Evolutionary conservation across 495 filamentous ascomycete genomes (phyloP).

Genomic region (Chaetomium cochliodes): DNA sequence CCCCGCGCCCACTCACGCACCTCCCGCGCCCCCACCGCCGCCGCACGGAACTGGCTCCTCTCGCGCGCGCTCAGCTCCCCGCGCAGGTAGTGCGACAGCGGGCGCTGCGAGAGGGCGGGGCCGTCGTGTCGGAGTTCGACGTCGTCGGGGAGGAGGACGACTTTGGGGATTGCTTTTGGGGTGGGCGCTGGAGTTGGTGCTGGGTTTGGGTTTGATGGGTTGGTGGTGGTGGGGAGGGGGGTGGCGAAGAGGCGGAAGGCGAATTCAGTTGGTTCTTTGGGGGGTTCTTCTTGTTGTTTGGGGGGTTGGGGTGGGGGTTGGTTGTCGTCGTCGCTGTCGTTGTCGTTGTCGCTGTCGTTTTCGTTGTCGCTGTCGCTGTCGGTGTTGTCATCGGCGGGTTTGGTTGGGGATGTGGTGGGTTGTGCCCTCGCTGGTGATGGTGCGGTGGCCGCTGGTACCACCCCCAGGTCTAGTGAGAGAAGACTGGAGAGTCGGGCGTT

Average conservation of each 20-base stretch:
- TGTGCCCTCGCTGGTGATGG: not conserved
- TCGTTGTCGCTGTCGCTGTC: too few relatives aligned
- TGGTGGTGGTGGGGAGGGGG: conserved; percentile 23
- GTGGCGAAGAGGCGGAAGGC: conserved; percentile 55
- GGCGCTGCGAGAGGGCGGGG: conserved; percentile 43
- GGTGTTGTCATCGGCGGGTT: too few relatives aligned
- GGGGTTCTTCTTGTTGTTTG: not conserved
- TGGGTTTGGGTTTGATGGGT: not conserved
- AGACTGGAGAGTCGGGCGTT: conserved; percentile 45
- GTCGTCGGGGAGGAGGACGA: conserved; percentile 37
- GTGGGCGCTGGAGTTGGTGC: too few relatives aligned
- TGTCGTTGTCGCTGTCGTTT: not conserved
- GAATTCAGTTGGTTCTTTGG: conserved; percentile 42
- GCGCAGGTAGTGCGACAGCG: conserved; percentile 48
- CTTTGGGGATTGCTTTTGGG: too few relatives aligned
- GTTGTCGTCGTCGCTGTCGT: conserved; percentile 4
- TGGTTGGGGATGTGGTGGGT: too few relatives aligned
- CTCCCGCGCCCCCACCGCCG: conserved; percentile 48
- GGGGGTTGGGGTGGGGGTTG: not conserved
- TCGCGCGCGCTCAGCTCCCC: conserved; percentile 35
- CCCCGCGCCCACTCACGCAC: conserved; percentile 41
- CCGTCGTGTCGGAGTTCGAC: conserved; percentile 33
- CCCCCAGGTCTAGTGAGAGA: conserved; percentile 36
- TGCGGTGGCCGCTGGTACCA: not conserved
- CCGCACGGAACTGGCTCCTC: conserved; percentile 34